Evolutionary conservation across 495 filamentous ascomycete species (phyloP).

Genomic region (Tuber umbilicatum): DNA sequence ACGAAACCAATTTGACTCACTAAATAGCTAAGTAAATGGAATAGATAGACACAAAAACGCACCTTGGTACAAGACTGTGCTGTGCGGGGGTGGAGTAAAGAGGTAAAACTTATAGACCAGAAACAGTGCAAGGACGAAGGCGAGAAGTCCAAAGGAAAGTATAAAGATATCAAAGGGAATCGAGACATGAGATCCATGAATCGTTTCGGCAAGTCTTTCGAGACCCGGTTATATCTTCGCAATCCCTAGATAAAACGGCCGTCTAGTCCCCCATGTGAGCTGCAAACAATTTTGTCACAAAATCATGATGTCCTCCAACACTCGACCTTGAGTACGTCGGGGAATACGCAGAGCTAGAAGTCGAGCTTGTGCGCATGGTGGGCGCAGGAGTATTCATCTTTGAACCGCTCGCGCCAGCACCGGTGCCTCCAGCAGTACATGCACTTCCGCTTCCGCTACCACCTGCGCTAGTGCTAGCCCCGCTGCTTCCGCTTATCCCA

Average conservation of each 20-base stretch:
- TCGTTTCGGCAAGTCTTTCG: background rate
- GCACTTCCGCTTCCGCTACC: background rate
- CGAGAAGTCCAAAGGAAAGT: background rate
- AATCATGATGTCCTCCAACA: slow-evolving; percentile 15
- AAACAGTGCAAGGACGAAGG: background rate
- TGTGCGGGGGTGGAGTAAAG: background rate
- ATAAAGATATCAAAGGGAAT: background rate
- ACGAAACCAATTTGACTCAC: background rate
- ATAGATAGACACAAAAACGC: slow-evolving; percentile 2
- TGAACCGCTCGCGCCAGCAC: background rate
- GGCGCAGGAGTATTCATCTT: slow-evolving; percentile 17
- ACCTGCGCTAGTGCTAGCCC: background rate
- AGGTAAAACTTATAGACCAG: background rate
- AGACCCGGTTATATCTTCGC: background rate
- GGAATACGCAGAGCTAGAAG: slow-evolving; percentile 17
- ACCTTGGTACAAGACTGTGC: background rate
- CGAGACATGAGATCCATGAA: background rate
- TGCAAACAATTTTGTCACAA: background rate
- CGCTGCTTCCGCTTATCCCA: background rate
- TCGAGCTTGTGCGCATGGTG: slow-evolving; percentile 15
- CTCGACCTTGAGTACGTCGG: slow-evolving; percentile 24
- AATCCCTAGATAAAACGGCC: background rate
- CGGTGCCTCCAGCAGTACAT: background rate
- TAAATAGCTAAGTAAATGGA: background rate
- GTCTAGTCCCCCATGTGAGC: background rate